Conservation (phyloP, 108 stramenopile genomes). For the Epithemia pelagica region DNA sequence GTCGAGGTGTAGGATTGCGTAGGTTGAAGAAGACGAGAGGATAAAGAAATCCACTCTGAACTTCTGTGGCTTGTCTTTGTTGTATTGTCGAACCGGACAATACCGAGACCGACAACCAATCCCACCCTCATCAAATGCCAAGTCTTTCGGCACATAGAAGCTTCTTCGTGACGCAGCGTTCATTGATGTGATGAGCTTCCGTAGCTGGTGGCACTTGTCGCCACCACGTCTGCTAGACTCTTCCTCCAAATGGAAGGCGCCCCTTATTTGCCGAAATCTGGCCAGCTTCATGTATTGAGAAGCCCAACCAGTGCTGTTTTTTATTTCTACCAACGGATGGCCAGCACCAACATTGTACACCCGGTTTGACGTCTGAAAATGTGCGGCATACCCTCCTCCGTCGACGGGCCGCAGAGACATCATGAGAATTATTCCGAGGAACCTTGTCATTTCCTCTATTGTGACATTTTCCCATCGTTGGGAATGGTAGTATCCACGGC, state of each 20-base stretch:
- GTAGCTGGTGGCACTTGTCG: neutral
- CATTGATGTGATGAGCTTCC: neutral
- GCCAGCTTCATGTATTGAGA: neutral
- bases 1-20: slow-evolving; percentile 11
- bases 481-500: neutral
- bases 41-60: slow-evolving; percentile 14
- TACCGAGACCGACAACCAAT: slow-evolving; percentile 10
- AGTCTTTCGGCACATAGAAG: slow-evolving; percentile 8
- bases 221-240: neutral
- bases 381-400: neutral
- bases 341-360: neutral
- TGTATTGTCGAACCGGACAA: slow-evolving; percentile 18
- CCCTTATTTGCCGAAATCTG: neutral
- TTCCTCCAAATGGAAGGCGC: neutral
- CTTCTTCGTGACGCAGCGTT: slow-evolving; percentile 3
- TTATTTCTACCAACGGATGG: neutral
- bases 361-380: neutral
- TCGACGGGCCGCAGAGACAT: neutral
- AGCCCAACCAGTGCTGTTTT: neutral
- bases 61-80: slow-evolving; percentile 21
- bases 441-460: slow-evolving; percentile 3
- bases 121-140: slow-evolving; percentile 18
- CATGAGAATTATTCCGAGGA: slow-evolving; percentile 3
- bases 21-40: neutral
- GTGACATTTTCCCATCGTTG: neutral